Evolutionary conservation across 2,329 filamentous ascomycete species (phyloP), one percentile per base, ranked within the genome.

Genomic region (Sarocladium strictum): DNA sequence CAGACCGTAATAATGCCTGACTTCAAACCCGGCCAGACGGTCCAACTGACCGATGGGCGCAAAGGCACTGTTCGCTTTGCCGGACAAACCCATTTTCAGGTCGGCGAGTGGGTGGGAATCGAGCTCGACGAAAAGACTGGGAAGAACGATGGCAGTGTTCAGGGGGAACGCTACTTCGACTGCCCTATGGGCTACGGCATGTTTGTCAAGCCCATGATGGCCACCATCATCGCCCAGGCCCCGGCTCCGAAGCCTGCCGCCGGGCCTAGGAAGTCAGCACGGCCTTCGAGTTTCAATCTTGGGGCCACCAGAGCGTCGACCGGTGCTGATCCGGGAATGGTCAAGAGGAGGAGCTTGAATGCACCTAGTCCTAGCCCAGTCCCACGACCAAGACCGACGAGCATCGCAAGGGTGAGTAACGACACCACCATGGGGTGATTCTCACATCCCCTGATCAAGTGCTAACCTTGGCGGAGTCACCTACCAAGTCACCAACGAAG

Each of bases 111-210:
- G 90, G 78, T 97, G 56, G 93, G 93, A 59, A 82, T 97, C 57
- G 92, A 96, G 74, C 81, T 97, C 55, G 84, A 90, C 53, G 87
- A 90, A 47, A 77, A 85, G 53, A 83, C 80, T 19, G 93, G 94
- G 29, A 97, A 97, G 76, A 97, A 97, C 64, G 90, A 97, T 77
- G 93, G 93, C 60, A 87, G 88, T 54, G 90, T 97, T 47, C 83
- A 93, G 69, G 92, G 90, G 58, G 82, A 90, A 66, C 79, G 90
- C 19, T 97, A 97, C 68, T 97, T 96, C 63, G 84, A 92, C 51
- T 97, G 93, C 72, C 79, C 67, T 70, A 86, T 80, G 83, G 90
- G 77, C 38, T 76, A 77, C 59, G 85, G 85, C 65, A 94, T 99
- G 83, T 97, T 99, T 64, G 81, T 97, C 54, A 83, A 89, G 58